A percentile compares a stretch with the other conserved stretches of the same genome.
Conservation (phyloP, 495 filamentous ascomycete species). For the Extremus antarcticus region DNA sequence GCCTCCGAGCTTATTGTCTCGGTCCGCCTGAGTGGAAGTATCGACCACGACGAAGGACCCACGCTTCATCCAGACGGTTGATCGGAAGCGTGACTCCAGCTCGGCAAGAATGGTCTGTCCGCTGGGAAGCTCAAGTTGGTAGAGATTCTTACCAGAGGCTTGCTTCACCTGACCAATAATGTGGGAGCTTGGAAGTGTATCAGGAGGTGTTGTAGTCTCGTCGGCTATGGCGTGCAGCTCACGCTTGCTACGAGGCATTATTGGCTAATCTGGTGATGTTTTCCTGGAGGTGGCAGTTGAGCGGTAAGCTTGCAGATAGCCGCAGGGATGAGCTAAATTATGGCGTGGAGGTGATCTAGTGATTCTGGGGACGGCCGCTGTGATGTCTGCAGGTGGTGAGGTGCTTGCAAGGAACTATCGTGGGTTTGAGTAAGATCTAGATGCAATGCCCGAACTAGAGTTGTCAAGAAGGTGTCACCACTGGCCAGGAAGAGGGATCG, state of each 20-base stretch:
- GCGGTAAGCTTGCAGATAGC: neutral
- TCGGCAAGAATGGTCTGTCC: constrained; percentile 58
- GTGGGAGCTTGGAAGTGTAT: constrained; percentile 51
- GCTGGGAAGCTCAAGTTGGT: constrained; percentile 55
- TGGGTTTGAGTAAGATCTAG: too few relatives aligned
- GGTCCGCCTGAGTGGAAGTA: constrained; percentile 49
- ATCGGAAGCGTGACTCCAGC: constrained; percentile 70
- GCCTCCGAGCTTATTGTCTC: constrained; percentile 69
- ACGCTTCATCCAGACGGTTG: constrained; percentile 80
- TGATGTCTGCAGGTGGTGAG: neutral
- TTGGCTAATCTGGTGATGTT: neutral
- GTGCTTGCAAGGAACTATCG: neutral
- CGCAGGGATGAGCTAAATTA: neutral
- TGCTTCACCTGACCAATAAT: constrained; percentile 65
- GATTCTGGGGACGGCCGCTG: neutral
- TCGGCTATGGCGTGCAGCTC: constrained; percentile 62
- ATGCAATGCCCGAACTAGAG: too few relatives aligned
- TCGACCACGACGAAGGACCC: constrained; percentile 82
- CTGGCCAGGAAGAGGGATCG: neutral
- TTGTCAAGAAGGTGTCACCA: too few relatives aligned
- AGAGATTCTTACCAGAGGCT: constrained; percentile 79
- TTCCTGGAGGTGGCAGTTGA: neutral
- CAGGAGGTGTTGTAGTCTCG: constrained; percentile 63
- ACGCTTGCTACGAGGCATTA: constrained; percentile 58
- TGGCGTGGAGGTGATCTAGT: neutral